These are phyloP conservation scores for Fusarium oligoseptatum DNA, from an alignment of 2,329 filamentous ascomycete species.

Conservation along the genomic window DNA sequence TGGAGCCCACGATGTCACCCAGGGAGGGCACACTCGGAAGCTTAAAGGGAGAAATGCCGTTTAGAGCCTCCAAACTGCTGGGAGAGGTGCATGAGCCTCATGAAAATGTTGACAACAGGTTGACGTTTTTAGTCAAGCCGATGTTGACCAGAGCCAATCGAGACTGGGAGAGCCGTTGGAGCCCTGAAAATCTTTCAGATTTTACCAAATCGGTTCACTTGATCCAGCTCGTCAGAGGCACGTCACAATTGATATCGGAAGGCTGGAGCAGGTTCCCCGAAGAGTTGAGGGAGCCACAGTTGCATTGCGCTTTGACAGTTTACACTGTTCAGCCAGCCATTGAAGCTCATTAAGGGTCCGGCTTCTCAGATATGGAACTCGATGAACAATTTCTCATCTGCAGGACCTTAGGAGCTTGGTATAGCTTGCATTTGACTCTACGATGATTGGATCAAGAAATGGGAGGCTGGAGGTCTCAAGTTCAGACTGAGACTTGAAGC, in stretches of 20 bases:
- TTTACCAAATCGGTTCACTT: background rate
- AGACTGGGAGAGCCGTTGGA: background rate
- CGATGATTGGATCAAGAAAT: constrained; percentile 6
- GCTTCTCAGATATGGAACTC: background rate
- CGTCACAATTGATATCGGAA: constrained; percentile 31
- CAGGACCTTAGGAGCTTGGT: background rate
- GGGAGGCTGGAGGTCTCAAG: background rate
- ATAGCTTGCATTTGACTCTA: background rate
- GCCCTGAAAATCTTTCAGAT: constrained; percentile 8
- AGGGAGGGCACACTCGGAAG: constrained; percentile 11
- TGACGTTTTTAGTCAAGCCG: constrained; percentile 9
- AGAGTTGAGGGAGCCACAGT: constrained; percentile 8
- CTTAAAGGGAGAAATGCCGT: constrained; percentile 9
- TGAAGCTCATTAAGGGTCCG: constrained; percentile 1
- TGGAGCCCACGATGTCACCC: constrained; percentile 33
- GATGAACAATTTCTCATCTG: background rate
- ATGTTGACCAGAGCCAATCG: constrained; percentile 5
- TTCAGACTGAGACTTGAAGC: constrained; percentile 6
- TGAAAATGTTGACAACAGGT: constrained; percentile 22
- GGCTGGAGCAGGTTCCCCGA: constrained; percentile 22
- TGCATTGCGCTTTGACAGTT: constrained; percentile 14
- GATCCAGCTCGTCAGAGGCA: constrained; percentile 26
- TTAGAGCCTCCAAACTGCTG: constrained; percentile 21
- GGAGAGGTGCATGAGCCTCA: constrained; percentile 34
- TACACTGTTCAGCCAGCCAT: constrained; percentile 15